Evolutionary conservation across 345 rosid species (phyloP).

Genomic region (Kandelia obovata): DNA sequence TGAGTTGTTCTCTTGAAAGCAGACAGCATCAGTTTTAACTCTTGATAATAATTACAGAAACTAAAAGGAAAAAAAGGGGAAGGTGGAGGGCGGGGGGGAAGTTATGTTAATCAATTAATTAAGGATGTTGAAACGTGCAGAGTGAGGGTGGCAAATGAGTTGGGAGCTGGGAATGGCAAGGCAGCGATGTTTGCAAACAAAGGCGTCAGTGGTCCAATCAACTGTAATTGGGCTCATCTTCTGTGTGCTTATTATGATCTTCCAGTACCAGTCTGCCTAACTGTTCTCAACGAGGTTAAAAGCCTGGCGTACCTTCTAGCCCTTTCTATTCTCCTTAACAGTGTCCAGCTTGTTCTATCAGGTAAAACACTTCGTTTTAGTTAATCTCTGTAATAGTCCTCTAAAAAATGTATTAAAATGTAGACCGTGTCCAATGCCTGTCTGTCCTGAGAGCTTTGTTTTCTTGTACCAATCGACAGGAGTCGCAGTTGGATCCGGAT

Average conservation of each 20-base stretch:
- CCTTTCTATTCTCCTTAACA: constrained; percentile 40
- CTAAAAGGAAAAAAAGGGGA: neutral
- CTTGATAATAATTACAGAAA: neutral
- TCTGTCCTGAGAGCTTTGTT: neutral
- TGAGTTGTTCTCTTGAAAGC: no score
- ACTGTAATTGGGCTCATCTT: constrained; percentile 33
- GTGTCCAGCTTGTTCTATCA: constrained; percentile 48
- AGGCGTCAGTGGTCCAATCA: constrained; percentile 32
- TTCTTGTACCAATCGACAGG: constrained; percentile 29
- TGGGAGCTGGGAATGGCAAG: constrained; percentile 42
- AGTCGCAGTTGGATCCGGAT: constrained; percentile 84
- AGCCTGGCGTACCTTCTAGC: constrained; percentile 30
- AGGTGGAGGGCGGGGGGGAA: neutral
- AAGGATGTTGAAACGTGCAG: constrained; percentile 15
- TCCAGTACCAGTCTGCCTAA: constrained; percentile 32
- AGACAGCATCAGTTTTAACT: no score
- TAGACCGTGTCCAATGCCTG: no score
- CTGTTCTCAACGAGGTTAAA: constrained; percentile 31
- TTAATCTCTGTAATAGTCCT: no score
- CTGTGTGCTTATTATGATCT: constrained; percentile 25
- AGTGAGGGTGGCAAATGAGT: constrained; percentile 51
- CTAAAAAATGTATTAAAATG: no score
- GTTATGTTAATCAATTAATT: neutral
- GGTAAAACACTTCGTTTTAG: constrained; percentile 17
- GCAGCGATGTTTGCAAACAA: constrained; percentile 40